phyloP scores from a whole-genome alignment of 106 monocot genomes.

The Apostasia ramifera region DNA sequence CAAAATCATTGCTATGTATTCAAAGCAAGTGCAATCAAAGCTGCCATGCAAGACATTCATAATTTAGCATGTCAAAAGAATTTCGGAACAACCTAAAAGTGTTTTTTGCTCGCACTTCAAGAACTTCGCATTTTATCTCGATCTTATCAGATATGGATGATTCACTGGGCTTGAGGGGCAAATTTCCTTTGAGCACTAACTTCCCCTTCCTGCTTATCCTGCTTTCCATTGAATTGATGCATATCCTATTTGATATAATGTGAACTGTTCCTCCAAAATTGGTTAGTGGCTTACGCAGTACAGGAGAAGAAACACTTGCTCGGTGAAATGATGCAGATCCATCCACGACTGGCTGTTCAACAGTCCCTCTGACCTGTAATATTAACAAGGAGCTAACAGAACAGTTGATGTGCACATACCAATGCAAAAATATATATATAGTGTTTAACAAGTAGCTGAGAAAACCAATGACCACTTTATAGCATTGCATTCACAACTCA shows the following conservation, averaged over 20 bases:
- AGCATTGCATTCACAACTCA: background rate
- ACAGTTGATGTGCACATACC: too few relatives aligned
- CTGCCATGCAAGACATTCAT: too few relatives aligned
- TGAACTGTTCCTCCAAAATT: slow-evolving; percentile 83
- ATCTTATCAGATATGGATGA: slow-evolving; percentile 65
- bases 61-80: slow-evolving; percentile 1
- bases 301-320: slow-evolving; percentile 85
- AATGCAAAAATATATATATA: background rate
- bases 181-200: slow-evolving; percentile 74
- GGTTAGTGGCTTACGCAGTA: slow-evolving; percentile 75
- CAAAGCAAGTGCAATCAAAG: too few relatives aligned
- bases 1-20: too few relatives aligned
- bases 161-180: slow-evolving; percentile 80
- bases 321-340: slow-evolving; percentile 95
- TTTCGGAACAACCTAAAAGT: slow-evolving; percentile 61
- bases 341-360: slow-evolving; percentile 89
- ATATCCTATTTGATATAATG: slow-evolving; percentile 73
- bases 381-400: background rate
- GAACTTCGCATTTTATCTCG: slow-evolving; percentile 90
- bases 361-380: slow-evolving; percentile 82
- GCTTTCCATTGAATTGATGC: slow-evolving; percentile 91
- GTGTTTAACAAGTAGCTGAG: background rate
- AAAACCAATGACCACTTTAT: background rate
- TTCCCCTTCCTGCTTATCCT: slow-evolving; percentile 87
- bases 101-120: slow-evolving; percentile 91